These are phyloP conservation scores for Geotrichum macrosporum DNA, from an alignment of 1,139 yeast genomes.

Conservation along the genomic window DNA sequence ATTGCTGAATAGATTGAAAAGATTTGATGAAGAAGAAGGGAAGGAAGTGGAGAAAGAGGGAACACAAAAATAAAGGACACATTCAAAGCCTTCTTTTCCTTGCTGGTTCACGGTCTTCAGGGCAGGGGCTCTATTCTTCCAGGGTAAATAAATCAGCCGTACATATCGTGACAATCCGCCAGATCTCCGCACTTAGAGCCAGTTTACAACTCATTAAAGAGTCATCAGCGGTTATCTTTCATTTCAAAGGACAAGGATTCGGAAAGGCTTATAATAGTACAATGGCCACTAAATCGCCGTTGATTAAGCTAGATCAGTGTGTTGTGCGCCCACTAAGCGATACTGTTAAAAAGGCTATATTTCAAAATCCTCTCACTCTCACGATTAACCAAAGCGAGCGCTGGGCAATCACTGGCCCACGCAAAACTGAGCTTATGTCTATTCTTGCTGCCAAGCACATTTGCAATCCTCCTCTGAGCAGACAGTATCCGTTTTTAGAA, in stretches of 20 bases:
- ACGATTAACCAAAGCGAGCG: slow-evolving; percentile 38
- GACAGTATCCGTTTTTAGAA: slow-evolving; percentile 54
- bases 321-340: slow-evolving; percentile 28
- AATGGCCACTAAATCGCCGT: not conserved
- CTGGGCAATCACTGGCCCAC: slow-evolving; percentile 53
- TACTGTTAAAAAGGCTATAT: slow-evolving; percentile 22
- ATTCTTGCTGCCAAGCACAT: slow-evolving; percentile 47
- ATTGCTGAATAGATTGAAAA: too few species aligned
- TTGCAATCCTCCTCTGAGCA: slow-evolving; percentile 50
- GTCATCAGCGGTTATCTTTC: not conserved
- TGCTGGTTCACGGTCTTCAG: too few species aligned
- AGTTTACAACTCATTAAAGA: too few species aligned
- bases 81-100: too few species aligned
- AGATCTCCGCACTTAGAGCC: too few species aligned
- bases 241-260: too few species aligned
- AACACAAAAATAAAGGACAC: not conserved
- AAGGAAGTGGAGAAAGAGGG: not conserved
- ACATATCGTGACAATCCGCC: too few species aligned
- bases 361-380: slow-evolving; percentile 33
- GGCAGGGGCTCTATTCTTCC: not conserved
- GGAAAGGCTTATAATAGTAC: too few species aligned
- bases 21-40: not conserved
- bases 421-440: slow-evolving; percentile 44
- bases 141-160: not conserved
- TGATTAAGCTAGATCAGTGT: slow-evolving; percentile 23